Evolutionary conservation across 2,329 filamentous ascomycete genomes (phyloP).

Genomic region (Penicillium sp.): DNA sequence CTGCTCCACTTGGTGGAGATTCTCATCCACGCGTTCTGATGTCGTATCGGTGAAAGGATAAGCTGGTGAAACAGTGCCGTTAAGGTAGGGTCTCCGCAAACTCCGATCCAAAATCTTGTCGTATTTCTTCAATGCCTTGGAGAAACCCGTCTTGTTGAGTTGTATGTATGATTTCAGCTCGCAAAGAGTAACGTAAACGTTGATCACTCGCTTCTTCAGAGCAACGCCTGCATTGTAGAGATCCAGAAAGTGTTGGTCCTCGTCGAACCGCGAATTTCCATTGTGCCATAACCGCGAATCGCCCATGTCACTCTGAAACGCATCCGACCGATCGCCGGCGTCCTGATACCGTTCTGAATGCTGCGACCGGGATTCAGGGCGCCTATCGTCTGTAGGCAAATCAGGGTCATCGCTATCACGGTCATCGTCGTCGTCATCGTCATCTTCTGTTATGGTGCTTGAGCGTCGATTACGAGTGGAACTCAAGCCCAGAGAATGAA

Average conservation of each 20-base stretch:
- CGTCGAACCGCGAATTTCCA: constrained; percentile 50
- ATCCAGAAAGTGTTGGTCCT: constrained; percentile 69
- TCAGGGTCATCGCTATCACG: constrained; percentile 59
- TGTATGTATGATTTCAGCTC: constrained; percentile 95
- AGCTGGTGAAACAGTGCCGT: constrained; percentile 67
- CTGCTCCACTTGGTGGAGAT: constrained; percentile 70
- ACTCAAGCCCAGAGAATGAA: constrained; percentile 46
- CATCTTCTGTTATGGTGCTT: constrained; percentile 49
- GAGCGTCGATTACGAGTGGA: constrained; percentile 41
- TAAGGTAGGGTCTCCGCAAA: constrained; percentile 73
- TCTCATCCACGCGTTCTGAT: constrained; percentile 64
- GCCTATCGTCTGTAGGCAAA: constrained; percentile 41
- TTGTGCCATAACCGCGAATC: constrained; percentile 31
- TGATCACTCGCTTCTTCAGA: constrained; percentile 85
- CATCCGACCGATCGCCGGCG: constrained; percentile 25
- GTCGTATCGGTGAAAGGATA: constrained; percentile 77
- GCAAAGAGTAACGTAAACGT: constrained; percentile 85
- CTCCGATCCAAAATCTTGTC: constrained; percentile 90
- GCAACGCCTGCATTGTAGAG: constrained; percentile 72
- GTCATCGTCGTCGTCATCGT: constrained; percentile 50
- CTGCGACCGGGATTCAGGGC: constrained; percentile 17
- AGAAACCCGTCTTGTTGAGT: constrained; percentile 93
- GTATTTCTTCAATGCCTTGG: constrained; percentile 96
- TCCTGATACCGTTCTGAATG: constrained; percentile 22
- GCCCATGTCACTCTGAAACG: constrained; percentile 28